These are phyloP conservation scores for Calocera viscosa DNA, from an alignment of 768 basidiomycete species.

Conservation along the genomic window DNA sequence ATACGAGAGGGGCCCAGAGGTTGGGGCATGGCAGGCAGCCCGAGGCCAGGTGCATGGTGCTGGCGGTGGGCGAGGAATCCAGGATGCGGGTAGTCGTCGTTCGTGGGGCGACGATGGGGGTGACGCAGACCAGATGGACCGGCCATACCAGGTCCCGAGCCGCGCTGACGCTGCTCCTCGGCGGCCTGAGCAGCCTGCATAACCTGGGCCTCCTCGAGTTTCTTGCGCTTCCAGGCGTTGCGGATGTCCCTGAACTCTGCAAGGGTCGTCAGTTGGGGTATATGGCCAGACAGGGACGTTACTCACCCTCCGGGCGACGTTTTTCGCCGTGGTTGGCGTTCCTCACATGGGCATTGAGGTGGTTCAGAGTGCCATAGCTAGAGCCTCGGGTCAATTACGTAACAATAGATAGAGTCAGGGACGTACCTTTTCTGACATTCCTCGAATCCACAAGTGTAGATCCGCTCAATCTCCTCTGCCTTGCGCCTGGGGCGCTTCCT, in stretches of 20 bases:
- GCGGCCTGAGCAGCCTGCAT: conserved; percentile 11
- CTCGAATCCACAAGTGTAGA: conserved; percentile 20
- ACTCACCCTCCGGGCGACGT: conserved; percentile 77
- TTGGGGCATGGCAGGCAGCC: not conserved
- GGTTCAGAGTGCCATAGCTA: conserved; percentile 67
- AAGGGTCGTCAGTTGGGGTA: conserved; percentile 12
- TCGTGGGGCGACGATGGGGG: not conserved
- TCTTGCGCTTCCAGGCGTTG: conserved; percentile 92
- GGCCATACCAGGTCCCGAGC: conserved; percentile 7
- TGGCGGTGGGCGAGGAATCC: conserved; percentile 1
- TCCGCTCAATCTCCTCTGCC: conserved; percentile 82
- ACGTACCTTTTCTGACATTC: conserved; percentile 59
- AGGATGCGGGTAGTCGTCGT: not conserved
- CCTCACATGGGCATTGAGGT: conserved; percentile 94
- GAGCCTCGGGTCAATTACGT: not conserved
- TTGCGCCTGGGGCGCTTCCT: conserved; percentile 31
- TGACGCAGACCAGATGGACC: not conserved
- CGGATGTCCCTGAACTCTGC: conserved; percentile 96
- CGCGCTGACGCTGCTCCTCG: conserved; percentile 10
- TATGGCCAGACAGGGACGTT: not conserved
- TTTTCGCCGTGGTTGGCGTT: conserved; percentile 95
- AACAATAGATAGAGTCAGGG: not conserved
- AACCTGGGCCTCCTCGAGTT: conserved; percentile 38
- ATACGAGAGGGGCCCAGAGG: not conserved
- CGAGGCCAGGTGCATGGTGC: conserved; percentile 2